Evolutionary conservation across 192 early-diverging fungal species (phyloP).

Genomic region (Entophlyctis luteolus): DNA sequence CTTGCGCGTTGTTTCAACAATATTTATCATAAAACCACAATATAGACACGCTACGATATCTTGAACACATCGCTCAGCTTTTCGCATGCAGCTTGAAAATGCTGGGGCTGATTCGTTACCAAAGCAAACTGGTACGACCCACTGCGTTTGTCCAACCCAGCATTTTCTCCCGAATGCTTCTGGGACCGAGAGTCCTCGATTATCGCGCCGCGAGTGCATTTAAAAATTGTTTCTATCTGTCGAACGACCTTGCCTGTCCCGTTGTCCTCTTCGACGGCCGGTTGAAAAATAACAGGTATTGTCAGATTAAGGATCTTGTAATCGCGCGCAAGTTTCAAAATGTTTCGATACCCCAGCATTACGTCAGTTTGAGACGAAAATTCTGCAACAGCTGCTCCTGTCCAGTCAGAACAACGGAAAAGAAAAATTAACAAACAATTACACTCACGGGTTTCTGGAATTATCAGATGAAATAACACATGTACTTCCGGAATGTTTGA

Average conservation of each 20-base stretch:
- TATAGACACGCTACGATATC: no score
- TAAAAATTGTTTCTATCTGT: conserved; percentile 32
- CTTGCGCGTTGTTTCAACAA: no score
- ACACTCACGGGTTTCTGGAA: conserved; percentile 52
- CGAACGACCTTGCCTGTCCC: not conserved
- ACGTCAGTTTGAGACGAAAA: conserved; percentile 31
- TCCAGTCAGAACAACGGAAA: not conserved
- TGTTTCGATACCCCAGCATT: conserved; percentile 59
- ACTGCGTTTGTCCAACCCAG: conserved; percentile 11
- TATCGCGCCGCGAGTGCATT: conserved; percentile 36
- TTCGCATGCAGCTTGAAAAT: no score
- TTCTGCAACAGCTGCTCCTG: conserved; percentile 11
- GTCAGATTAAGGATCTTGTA: conserved; percentile 63
- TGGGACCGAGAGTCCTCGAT: conserved; percentile 25
- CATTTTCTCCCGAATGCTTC: conserved; percentile 27
- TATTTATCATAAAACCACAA: no score
- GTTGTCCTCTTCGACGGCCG: not conserved
- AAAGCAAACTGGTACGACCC: conserved; percentile 28
- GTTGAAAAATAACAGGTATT: conserved; percentile 58
- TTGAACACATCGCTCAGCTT: no score
- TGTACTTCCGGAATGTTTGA: conserved; percentile 71
- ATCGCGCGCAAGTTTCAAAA: conserved; percentile 54
- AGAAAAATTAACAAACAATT: not conserved
- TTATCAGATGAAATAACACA: conserved; percentile 70
- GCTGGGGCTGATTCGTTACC: no score